Evolutionary conservation across 2,329 filamentous ascomycete genomes (phyloP).

Genomic region (Apiospora phragmitis): DNA sequence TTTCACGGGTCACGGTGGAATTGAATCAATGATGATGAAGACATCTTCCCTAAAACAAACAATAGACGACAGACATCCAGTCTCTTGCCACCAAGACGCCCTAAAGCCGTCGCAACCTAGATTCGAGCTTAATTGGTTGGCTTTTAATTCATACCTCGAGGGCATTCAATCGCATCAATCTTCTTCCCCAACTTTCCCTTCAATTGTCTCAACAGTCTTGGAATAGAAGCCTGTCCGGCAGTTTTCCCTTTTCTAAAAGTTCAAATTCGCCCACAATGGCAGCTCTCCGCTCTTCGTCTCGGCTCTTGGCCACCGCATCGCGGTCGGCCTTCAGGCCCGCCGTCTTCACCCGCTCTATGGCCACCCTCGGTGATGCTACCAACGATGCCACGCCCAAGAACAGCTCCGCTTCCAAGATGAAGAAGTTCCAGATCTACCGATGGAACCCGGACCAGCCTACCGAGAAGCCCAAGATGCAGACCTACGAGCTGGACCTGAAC

Average conservation of each 20-base stretch:
- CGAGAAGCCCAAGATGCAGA: conserved; percentile 94
- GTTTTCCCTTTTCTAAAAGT: background rate
- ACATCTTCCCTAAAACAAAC: conserved; percentile 10
- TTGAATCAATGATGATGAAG: conserved; percentile 11
- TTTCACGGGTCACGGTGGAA: conserved; percentile 2
- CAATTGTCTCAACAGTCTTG: background rate
- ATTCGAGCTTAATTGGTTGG: background rate
- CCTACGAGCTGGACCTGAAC: conserved; percentile 92
- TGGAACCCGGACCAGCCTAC: conserved; percentile 95
- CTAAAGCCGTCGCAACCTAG: conserved; percentile 1
- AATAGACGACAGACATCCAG: background rate
- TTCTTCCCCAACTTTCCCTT: background rate
- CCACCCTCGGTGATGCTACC: conserved; percentile 58
- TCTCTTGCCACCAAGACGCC: conserved; percentile 11
- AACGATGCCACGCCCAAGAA: conserved; percentile 62
- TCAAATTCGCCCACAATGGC: conserved; percentile 48
- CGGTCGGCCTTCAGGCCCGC: conserved; percentile 42
- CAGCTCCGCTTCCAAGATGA: conserved; percentile 63
- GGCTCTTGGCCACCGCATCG: conserved; percentile 49
- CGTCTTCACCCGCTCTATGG: conserved; percentile 53
- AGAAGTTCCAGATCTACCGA: conserved; percentile 98
- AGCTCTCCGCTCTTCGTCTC: conserved; percentile 60
- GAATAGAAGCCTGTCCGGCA: background rate
- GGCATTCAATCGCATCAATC: background rate
- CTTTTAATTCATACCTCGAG: background rate